Conservation (phyloP, 2,329 filamentous ascomycete species). For the Hypomyces rosellus region DNA sequence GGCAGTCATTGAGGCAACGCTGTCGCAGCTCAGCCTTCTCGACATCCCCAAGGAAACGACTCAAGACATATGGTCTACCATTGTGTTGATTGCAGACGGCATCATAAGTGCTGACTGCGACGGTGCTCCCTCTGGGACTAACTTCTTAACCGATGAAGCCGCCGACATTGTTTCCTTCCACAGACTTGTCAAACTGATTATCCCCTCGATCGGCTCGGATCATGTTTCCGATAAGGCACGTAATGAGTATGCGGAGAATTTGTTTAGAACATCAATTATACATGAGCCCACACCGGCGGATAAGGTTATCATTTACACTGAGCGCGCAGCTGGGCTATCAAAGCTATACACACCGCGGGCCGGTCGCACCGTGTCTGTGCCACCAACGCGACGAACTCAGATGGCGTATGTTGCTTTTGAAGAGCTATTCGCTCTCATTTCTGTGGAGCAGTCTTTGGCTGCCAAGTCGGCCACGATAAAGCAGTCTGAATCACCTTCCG, state of each 20-base stretch:
- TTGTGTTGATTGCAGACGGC: slow-evolving; percentile 60
- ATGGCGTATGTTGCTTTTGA: slow-evolving; percentile 79
- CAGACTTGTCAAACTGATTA: slow-evolving; percentile 63
- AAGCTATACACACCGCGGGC: slow-evolving; percentile 57
- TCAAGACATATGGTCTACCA: slow-evolving; percentile 62
- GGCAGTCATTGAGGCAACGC: slow-evolving; percentile 58
- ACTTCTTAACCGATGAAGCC: slow-evolving; percentile 61
- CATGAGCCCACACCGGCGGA: slow-evolving; percentile 56
- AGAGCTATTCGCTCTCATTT: slow-evolving; percentile 67
- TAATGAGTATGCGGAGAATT: slow-evolving; percentile 61
- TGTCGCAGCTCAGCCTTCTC: slow-evolving; percentile 52
- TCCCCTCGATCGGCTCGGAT: slow-evolving; percentile 62
- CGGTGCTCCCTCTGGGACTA: slow-evolving; percentile 35
- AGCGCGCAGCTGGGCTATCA: slow-evolving; percentile 44
- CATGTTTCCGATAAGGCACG: slow-evolving; percentile 61
- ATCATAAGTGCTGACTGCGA: slow-evolving; percentile 60
- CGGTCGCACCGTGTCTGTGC: slow-evolving; percentile 65
- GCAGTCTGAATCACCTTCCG: slow-evolving; percentile 17
- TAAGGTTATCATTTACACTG: slow-evolving; percentile 44
- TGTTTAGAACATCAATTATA: slow-evolving; percentile 79
- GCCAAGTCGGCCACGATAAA: slow-evolving; percentile 33
- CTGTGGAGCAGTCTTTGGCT: slow-evolving; percentile 31
- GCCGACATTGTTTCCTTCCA: slow-evolving; percentile 76
- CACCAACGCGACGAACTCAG: slow-evolving; percentile 56
- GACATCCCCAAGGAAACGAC: slow-evolving; percentile 39